Conservation (phyloP, 768 basidiomycete species). For the Pilatotrama ljubarskyi region DNA sequence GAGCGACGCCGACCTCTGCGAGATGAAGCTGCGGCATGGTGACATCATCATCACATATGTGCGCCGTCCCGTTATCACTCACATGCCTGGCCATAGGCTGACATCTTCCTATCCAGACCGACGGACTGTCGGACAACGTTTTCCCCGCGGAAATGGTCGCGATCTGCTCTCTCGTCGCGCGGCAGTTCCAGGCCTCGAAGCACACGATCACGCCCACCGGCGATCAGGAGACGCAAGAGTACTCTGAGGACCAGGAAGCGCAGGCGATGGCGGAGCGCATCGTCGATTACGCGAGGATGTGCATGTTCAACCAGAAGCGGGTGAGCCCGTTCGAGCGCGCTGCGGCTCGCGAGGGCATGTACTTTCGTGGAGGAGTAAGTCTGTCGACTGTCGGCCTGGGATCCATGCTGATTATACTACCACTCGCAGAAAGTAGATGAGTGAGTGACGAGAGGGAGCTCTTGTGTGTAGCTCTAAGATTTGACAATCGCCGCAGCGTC, state of each 20-base stretch:
- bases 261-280: conserved; percentile 73
- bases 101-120: conserved; percentile 42
- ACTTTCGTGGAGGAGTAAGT: conserved; percentile 75
- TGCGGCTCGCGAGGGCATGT: conserved; percentile 63
- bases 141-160: conserved; percentile 69
- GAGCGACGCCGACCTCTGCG: conserved; percentile 43
- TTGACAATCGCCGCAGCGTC: conserved; percentile 45
- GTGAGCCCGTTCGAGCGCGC: conserved; percentile 76
- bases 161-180: conserved; percentile 67
- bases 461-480: conserved; percentile 15
- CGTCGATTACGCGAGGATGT: conserved; percentile 64
- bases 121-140: conserved; percentile 56
- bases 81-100: too few relatives aligned
- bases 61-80: conserved; percentile 16
- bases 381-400: neutral
- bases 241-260: conserved; percentile 59
- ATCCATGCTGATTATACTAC: conserved; percentile 2
- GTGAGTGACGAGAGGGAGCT: conserved; percentile 43
- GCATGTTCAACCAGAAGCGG: conserved; percentile 66
- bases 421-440: conserved; percentile 74
- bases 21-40: conserved; percentile 51
- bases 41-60: conserved; percentile 55
- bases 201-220: conserved; percentile 8
- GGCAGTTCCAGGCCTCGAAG: conserved; percentile 31
- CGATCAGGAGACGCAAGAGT: conserved; percentile 18